A percentile compares a stretch with the other conserved stretches of the same genome.
phyloP scores from a whole-genome alignment of 805 yeast species.

The Metschnikowia drakensbergensis region DNA sequence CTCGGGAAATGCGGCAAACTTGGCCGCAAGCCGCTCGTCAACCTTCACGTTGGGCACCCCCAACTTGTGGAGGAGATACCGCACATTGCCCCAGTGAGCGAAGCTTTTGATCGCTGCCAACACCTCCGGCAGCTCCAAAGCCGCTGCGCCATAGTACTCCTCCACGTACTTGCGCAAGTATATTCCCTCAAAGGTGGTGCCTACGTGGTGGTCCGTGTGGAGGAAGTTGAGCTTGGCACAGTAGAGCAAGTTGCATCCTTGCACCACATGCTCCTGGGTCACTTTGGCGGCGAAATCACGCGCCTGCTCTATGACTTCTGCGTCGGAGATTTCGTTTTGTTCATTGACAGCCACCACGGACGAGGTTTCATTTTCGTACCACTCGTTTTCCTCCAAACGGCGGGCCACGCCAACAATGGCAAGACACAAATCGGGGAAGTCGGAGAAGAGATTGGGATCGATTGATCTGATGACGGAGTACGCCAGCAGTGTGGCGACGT shows the following conservation, averaged over 20 bases:
- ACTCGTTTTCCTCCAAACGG: conserved; percentile 44
- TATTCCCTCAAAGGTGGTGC: conserved; percentile 46
- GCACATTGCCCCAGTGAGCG: conserved; percentile 53
- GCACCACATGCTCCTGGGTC: conserved; percentile 31
- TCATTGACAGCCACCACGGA: conserved; percentile 36
- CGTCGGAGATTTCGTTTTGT: conserved; percentile 22
- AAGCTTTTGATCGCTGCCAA: conserved; percentile 48
- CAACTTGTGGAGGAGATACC: conserved; percentile 43
- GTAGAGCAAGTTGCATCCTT: conserved; percentile 42
- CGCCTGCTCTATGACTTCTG: conserved; percentile 21
- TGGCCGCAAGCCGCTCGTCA: conserved; percentile 23
- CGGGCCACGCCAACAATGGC: conserved; percentile 48
- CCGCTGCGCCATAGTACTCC: conserved; percentile 39
- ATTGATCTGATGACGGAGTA: conserved; percentile 39
- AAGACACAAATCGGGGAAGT: conserved; percentile 42
- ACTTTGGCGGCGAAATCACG: conserved; percentile 27
- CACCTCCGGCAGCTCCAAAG: conserved; percentile 38
- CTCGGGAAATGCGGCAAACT: conserved; percentile 40
- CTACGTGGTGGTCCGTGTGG: conserved; percentile 54
- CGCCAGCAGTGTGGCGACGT: conserved; percentile 40
- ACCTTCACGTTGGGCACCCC: conserved; percentile 37
- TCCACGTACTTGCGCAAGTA: conserved; percentile 38
- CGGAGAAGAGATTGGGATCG: conserved; percentile 27
- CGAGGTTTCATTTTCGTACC: conserved; percentile 48
- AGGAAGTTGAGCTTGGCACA: conserved; percentile 50